Evolutionary conservation across 2,329 filamentous ascomycete genomes (phyloP).

Genomic region (Microdochium bolleyi): DNA sequence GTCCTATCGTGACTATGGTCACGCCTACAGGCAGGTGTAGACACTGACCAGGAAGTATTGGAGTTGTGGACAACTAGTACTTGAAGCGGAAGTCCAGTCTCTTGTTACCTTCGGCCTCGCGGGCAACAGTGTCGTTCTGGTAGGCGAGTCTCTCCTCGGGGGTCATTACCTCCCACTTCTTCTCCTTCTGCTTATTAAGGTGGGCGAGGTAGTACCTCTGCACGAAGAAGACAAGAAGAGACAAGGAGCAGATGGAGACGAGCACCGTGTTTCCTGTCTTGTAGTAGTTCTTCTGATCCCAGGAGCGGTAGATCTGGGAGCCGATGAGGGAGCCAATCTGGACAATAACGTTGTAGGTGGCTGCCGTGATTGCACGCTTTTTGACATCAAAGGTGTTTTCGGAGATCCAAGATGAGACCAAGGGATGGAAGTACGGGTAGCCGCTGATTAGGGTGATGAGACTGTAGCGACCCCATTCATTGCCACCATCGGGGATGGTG

Average conservation of each 20-base stretch:
- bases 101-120: conserved; percentile 39
- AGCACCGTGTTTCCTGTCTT: conserved; percentile 49
- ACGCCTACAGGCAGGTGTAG: too few relatives aligned
- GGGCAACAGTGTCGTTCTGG: conserved; percentile 31
- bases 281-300: conserved; percentile 46
- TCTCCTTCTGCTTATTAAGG: conserved; percentile 40
- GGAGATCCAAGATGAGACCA: conserved; percentile 40
- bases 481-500: conserved; percentile 35
- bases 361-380: conserved; percentile 37
- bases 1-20: too few relatives aligned
- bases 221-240: conserved; percentile 38
- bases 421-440: conserved; percentile 50
- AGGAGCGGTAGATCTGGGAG: conserved; percentile 39
- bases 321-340: conserved; percentile 34
- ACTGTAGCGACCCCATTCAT: conserved; percentile 43
- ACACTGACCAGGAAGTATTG: too few relatives aligned
- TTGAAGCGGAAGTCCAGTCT: conserved; percentile 43
- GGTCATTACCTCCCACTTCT: conserved; percentile 35
- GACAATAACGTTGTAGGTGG: conserved; percentile 39
- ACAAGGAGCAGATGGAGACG: conserved; percentile 41
- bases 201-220: conserved; percentile 34
- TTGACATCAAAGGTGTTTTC: conserved; percentile 42
- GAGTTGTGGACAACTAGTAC: conserved; percentile 22
- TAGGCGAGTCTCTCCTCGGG: conserved; percentile 34
- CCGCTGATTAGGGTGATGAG: conserved; percentile 44